Evolutionary conservation across 192 early-diverging fungal species (phyloP), one percentile per base, ranked within the genome.

Genomic region (Backusella morwellensis): DNA sequence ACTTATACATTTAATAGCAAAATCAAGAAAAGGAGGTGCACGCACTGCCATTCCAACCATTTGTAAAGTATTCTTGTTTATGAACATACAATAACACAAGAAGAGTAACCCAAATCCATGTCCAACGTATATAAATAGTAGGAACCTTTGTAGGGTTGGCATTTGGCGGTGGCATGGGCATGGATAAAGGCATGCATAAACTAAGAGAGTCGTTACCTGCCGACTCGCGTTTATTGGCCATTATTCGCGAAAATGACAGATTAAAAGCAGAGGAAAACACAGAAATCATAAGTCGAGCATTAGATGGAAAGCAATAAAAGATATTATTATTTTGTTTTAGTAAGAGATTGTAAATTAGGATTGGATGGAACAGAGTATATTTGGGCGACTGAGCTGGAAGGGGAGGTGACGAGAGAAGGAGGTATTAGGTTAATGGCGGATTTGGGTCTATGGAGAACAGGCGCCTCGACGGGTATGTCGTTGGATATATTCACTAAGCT

Each of bases 141-240:
- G 74, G 74, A 34, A 42, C 32, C 0, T 66, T 75, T 44, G 52
- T 42, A 42, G 74, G 74, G 1, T 44, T 75, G 1, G 34, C n/a
- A 47, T 67, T 67, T 38, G 74, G 74, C 3, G 66, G 63, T 23
- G 41, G 19, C 2, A 66, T 75, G 41, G 74, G 74, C n/a, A 75
- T 68, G 74, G 40, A 75, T 66, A 75, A 41, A 32, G 74, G 74
- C 17, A 75, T 75, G 74, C 74, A 75, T 21, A 75, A 63, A 52
- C 63, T 75, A 32, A 66, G 42, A 6, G 38, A 63, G 21, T 35
- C 63, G 3, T 41, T 75, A n/a, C 63, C 74, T 29, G n/a, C 34
- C 44, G 74, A 75, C 44, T 75, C 74, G 12, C 59, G 32, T 17
- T 66, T 75, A 66, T 47, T 75, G 63, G 15, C 36, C 32, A 63